phyloP scores from a whole-genome alignment of 2,329 filamentous ascomycete genomes.

The Pochonia chlamydosporia region DNA sequence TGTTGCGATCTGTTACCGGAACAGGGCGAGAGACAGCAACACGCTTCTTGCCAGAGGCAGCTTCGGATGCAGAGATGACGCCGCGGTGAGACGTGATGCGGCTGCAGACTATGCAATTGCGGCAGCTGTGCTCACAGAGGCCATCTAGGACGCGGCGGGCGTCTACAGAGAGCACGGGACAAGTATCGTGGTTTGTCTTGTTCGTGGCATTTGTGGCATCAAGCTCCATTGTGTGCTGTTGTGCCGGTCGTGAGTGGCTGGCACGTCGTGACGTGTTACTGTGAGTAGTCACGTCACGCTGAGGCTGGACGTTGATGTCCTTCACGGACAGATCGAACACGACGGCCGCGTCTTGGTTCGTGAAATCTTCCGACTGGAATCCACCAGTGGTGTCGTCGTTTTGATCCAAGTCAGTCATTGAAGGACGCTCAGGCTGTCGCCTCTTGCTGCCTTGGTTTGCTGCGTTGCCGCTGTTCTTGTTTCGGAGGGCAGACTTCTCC shows the following conservation, averaged over 20 bases:
- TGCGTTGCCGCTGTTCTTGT: constrained; percentile 23
- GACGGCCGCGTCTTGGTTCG: constrained; percentile 27
- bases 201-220: constrained; percentile 18
- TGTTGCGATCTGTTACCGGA: constrained; percentile 57
- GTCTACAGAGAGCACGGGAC: constrained; percentile 44
- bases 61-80: constrained; percentile 29
- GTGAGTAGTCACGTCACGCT: constrained; percentile 14
- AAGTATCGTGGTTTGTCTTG: constrained; percentile 23
- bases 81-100: constrained; percentile 44
- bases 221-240: constrained; percentile 16
- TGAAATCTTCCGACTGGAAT: constrained; percentile 26
- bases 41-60: constrained; percentile 46
- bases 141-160: constrained; percentile 48
- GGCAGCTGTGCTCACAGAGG: constrained; percentile 48
- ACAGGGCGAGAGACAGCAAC: constrained; percentile 59
- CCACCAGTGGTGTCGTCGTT: constrained; percentile 29
- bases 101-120: constrained; percentile 52
- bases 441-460: constrained; percentile 40
- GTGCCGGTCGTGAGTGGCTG: constrained; percentile 20
- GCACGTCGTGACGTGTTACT: constrained; percentile 19
- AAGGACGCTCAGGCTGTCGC: constrained; percentile 14
- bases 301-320: constrained; percentile 8
- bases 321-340: constrained; percentile 24
- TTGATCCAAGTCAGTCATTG: constrained; percentile 19
- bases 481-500: constrained; percentile 23